A percentile compares a stretch with the other conserved stretches of the same genome.
phyloP scores from a whole-genome alignment of 2,329 filamentous ascomycete species.

The Zymoseptoria brevis region DNA sequence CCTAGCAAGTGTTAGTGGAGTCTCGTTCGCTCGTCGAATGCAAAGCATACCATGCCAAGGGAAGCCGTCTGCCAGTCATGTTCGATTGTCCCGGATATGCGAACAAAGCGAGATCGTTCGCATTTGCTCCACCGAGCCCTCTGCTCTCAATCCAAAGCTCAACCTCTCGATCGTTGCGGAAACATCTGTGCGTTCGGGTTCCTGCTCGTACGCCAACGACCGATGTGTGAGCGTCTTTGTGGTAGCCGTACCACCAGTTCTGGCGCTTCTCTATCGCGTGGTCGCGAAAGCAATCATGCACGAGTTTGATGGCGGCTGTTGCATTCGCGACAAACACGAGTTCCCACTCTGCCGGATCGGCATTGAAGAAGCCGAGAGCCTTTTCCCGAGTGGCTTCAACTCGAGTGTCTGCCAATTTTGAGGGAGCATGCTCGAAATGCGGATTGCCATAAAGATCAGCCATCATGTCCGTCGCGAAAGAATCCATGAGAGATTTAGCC shows the following conservation, averaged over 20 bases:
- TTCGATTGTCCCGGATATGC: conserved; percentile 87
- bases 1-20: conserved; percentile 12
- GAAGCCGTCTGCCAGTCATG: conserved; percentile 71
- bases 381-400: conserved; percentile 69
- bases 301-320: conserved; percentile 79
- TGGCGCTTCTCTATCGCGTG: conserved; percentile 28
- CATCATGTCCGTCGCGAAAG: conserved; percentile 67
- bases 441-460: conserved; percentile 78
- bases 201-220: conserved; percentile 69
- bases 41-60: conserved; percentile 58
- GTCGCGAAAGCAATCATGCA: conserved; percentile 66
- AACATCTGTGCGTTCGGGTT: conserved; percentile 57
- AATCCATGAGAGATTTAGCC: conserved; percentile 69
- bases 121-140: conserved; percentile 23
- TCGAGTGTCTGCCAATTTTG: conserved; percentile 63
- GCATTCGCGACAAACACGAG: conserved; percentile 85
- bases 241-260: conserved; percentile 59
- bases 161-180: conserved; percentile 55
- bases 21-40: neutral
- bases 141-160: conserved; percentile 52
- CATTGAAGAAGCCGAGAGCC: conserved; percentile 71
- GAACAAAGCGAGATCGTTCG: conserved; percentile 44
- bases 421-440: conserved; percentile 75
- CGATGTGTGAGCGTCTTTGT: conserved; percentile 76
- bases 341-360: conserved; percentile 72